Evolutionary conservation across 2,329 filamentous ascomycete species (phyloP).

Genomic region (Talaromyces amestolkiae): DNA sequence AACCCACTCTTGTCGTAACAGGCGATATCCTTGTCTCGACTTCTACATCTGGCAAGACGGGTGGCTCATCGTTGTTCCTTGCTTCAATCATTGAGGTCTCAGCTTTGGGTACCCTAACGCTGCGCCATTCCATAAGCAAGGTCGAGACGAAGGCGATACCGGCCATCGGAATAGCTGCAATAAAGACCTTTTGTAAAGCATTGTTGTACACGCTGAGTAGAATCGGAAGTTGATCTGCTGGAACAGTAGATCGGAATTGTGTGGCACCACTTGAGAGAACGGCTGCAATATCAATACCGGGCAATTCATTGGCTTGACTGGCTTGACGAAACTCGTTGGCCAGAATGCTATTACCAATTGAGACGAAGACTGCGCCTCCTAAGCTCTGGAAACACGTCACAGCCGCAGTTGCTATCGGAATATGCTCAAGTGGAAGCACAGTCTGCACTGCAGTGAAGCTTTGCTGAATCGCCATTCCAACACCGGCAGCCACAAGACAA

Average conservation of each 20-base stretch:
- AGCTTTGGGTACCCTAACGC: constrained; percentile 6
- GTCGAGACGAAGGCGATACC: constrained; percentile 18
- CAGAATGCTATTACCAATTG: constrained; percentile 32
- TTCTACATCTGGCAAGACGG: constrained; percentile 16
- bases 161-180: constrained; percentile 16
- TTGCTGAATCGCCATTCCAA: constrained; percentile 25
- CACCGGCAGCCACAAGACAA: constrained; percentile 24
- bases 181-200: constrained; percentile 19
- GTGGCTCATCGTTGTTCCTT: neutral
- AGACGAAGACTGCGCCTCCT: constrained; percentile 33
- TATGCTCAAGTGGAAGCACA: constrained; percentile 27
- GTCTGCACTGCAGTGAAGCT: constrained; percentile 25
- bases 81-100: neutral
- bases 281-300: constrained; percentile 15
- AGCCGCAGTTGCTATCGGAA: constrained; percentile 28
- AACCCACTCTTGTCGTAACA: constrained; percentile 13
- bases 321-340: constrained; percentile 28
- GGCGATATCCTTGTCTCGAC: constrained; percentile 19
- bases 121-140: constrained; percentile 19
- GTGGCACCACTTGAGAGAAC: constrained; percentile 19
- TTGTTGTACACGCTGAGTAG: constrained; percentile 19
- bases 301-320: constrained; percentile 25
- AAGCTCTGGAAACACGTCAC: constrained; percentile 26
- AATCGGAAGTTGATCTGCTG: constrained; percentile 10
- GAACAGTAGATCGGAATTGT: constrained; percentile 17